Conservation (phyloP, 1,284 basidiomycete genomes). For the Cystobasidiaceae sp. region DNA sequence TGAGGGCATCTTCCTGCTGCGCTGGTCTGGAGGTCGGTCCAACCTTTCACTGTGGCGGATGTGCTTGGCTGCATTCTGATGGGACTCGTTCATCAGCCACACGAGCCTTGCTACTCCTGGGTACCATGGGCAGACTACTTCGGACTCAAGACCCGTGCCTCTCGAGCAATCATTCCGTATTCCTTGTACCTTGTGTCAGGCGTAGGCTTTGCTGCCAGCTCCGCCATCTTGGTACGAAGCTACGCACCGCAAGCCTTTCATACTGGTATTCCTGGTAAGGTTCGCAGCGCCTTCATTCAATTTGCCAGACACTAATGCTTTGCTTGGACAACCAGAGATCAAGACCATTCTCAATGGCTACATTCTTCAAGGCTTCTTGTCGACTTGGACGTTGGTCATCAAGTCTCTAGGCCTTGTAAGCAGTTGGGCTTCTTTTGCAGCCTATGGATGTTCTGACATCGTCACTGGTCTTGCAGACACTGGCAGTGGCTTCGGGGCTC, state of each 20-base stretch:
- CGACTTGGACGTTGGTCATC: conserved; percentile 69
- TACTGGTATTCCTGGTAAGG: conserved; percentile 21
- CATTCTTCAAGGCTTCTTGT: conserved; percentile 77
- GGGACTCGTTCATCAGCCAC: conserved; percentile 55
- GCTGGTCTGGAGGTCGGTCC: conserved; percentile 65
- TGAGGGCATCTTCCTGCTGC: conserved; percentile 67
- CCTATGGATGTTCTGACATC: too few relatives aligned
- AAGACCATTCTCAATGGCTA: conserved; percentile 97
- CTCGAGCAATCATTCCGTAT: conserved; percentile 53
- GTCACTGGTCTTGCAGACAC: conserved; percentile 32
- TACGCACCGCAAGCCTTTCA: conserved; percentile 36
- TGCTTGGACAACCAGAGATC: conserved; percentile 62
- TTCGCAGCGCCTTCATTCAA: background rate
- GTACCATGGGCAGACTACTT: conserved; percentile 51
- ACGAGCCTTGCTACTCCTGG: conserved; percentile 65
- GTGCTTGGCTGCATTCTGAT: too few relatives aligned
- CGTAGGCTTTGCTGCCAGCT: conserved; percentile 64
- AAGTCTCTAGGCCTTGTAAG: conserved; percentile 85
- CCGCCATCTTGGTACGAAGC: conserved; percentile 57
- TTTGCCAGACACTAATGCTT: conserved; percentile 93
- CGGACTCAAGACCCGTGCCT: background rate
- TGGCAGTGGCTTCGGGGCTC: conserved; percentile 32
- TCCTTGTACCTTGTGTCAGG: conserved; percentile 69
- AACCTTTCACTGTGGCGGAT: too few relatives aligned
- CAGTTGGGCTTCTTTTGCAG: conserved; percentile 47